Conservation (phyloP, 2,329 filamentous ascomycete species). For the Akanthomyces dipterigenus region DNA sequence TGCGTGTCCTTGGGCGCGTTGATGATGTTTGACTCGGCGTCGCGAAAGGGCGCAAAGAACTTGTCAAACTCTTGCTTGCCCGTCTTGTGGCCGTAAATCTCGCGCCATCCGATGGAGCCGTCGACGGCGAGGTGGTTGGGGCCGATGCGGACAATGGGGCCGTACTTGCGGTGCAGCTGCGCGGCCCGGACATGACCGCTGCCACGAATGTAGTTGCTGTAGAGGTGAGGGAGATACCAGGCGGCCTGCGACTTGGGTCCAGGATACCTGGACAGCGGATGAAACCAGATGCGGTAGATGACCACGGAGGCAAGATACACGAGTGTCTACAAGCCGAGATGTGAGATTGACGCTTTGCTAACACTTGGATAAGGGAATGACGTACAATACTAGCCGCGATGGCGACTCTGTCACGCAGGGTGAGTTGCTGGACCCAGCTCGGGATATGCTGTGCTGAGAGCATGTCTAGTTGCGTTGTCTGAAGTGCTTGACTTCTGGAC, state of each 20-base stretch:
- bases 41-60: not conserved
- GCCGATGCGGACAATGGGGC: constrained; percentile 32
- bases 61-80: constrained; percentile 16
- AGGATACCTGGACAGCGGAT: constrained; percentile 23
- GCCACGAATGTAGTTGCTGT: constrained; percentile 12
- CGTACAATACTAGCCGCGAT: not conserved
- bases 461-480: not conserved
- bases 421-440: not conserved
- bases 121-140: constrained; percentile 34
- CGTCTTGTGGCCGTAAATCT: constrained; percentile 23
- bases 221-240: constrained; percentile 16
- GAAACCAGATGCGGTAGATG: constrained; percentile 13
- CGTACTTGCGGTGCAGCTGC: constrained; percentile 22
- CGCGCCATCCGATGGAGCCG: constrained; percentile 26
- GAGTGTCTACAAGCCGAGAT: not conserved
- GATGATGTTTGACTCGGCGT: constrained; percentile 15
- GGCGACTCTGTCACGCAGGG: not conserved
- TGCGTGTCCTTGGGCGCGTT: constrained; percentile 15
- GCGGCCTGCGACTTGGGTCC: constrained; percentile 20
- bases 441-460: not conserved
- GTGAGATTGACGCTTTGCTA: not conserved
- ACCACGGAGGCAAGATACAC: not conserved
- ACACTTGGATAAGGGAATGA: not conserved
- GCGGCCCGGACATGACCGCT: constrained; percentile 7
- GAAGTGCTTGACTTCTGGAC: not conserved